phyloP scores from a whole-genome alignment of 2,329 filamentous ascomycete genomes.

The Scytalidium lignicola region DNA sequence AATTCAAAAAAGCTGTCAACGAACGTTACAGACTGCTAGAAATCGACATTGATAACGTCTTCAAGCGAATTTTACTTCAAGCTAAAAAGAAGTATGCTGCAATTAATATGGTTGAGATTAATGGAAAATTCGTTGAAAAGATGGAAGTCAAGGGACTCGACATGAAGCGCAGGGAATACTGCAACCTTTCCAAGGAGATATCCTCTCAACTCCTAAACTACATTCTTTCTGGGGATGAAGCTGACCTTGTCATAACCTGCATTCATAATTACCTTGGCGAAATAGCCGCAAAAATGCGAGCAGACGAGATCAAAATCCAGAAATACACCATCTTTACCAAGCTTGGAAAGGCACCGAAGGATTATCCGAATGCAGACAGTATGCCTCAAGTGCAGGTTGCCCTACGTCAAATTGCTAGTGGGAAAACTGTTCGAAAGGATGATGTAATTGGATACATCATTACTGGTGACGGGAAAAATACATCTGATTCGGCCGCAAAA shows the following conservation, averaged over 20 bases:
- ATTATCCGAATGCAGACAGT: slow-evolving; percentile 88
- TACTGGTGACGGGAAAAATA: slow-evolving; percentile 61
- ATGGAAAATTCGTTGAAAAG: slow-evolving; percentile 88
- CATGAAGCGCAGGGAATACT: slow-evolving; percentile 97
- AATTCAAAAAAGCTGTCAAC: slow-evolving; percentile 95
- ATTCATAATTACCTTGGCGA: slow-evolving; percentile 92
- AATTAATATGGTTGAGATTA: slow-evolving; percentile 83
- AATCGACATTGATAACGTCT: slow-evolving; percentile 97
- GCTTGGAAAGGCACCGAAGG: slow-evolving; percentile 86
- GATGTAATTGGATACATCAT: slow-evolving; percentile 97
- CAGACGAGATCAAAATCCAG: slow-evolving; percentile 64
- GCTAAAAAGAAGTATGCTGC: slow-evolving; percentile 99
- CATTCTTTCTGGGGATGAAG: slow-evolving; percentile 88
- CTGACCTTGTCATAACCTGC: slow-evolving; percentile 78
- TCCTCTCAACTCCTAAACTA: slow-evolving; percentile 88
- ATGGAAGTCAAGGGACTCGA: slow-evolving; percentile 98
- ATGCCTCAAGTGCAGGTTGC: slow-evolving; percentile 99
- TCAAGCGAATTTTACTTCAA: slow-evolving; percentile 86
- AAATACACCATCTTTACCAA: slow-evolving; percentile 99
- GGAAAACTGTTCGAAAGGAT: slow-evolving; percentile 84
- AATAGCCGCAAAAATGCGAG: slow-evolving; percentile 80
- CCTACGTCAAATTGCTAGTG: slow-evolving; percentile 77
- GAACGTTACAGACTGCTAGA: slow-evolving; percentile 88
- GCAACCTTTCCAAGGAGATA: slow-evolving; percentile 89
- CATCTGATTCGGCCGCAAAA: slow-evolving; percentile 71